Conservation (phyloP, 1,284 basidiomycete species). For the Ustilago tritici region DNA sequence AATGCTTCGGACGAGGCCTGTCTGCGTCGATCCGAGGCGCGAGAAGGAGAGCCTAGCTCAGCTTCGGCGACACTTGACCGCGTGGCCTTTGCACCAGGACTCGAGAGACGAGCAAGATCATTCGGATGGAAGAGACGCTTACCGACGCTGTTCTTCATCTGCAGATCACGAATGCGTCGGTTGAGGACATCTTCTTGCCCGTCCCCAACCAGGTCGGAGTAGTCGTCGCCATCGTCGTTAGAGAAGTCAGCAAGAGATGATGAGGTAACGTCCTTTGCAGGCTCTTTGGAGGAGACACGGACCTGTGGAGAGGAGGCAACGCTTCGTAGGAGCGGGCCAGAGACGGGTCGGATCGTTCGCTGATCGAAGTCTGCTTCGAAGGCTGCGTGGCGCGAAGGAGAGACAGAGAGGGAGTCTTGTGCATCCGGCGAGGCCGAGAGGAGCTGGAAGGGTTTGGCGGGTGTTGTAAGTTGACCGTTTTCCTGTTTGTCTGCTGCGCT, state of each 20-base stretch:
- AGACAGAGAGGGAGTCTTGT: slow-evolving; percentile 1
- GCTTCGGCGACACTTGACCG: neutral
- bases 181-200: slow-evolving; percentile 53
- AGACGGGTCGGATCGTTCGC: slow-evolving; percentile 69
- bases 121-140: slow-evolving; percentile 60
- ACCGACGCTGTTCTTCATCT: slow-evolving; percentile 54
- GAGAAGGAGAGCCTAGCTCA: slow-evolving; percentile 15
- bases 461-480: neutral
- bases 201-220: slow-evolving; percentile 59
- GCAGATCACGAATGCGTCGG: slow-evolving; percentile 51
- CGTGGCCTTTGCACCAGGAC: slow-evolving; percentile 1
- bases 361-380: slow-evolving; percentile 67
- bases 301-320: slow-evolving; percentile 42
- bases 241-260: slow-evolving; percentile 27
- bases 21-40: slow-evolving; percentile 26
- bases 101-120: slow-evolving; percentile 46
- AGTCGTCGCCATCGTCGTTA: slow-evolving; percentile 72
- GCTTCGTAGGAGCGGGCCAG: slow-evolving; percentile 28
- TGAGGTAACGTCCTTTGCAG: slow-evolving; percentile 3
- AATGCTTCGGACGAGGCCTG: slow-evolving; percentile 39
- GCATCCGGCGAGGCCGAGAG: neutral
- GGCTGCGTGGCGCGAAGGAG: slow-evolving; percentile 20
- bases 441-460: neutral
- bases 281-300: slow-evolving; percentile 7
- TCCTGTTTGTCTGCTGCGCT: neutral